Conservation (phyloP, 257 asterid species). For the Nicotiana undulata region DNA sequence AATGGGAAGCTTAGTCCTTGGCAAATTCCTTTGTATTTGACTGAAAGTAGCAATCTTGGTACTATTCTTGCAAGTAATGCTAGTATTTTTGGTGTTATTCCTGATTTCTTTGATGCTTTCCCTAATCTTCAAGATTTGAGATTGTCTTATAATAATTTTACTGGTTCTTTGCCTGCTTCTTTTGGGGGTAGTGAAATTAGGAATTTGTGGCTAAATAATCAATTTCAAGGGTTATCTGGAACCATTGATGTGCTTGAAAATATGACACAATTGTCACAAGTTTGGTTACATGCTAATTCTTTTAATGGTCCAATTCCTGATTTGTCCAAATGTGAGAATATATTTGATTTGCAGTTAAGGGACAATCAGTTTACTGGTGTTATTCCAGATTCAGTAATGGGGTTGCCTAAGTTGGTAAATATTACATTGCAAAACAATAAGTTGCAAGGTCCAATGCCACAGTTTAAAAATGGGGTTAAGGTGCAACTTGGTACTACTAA, state of each 20-base stretch:
- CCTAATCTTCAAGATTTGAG: conserved; percentile 54
- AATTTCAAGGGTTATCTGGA: conserved; percentile 54
- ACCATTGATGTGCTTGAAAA: conserved; percentile 45
- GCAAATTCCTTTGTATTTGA: conserved; percentile 53
- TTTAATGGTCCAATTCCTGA: conserved; percentile 82
- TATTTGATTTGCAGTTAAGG: conserved; percentile 76
- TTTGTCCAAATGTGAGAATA: conserved; percentile 48
- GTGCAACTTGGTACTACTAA: conserved; percentile 1
- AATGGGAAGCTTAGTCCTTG: conserved; percentile 42
- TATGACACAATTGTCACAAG: conserved; percentile 60
- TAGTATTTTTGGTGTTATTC: conserved; percentile 47
- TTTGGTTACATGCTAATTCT: conserved; percentile 67
- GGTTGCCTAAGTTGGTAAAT: conserved; percentile 38
- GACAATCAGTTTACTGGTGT: conserved; percentile 72
- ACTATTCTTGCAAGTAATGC: conserved; percentile 52
- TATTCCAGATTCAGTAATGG: conserved; percentile 46
- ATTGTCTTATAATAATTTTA: conserved; percentile 59
- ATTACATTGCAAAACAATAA: conserved; percentile 64
- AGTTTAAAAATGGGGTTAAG: conserved; percentile 18
- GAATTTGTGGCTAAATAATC: conserved; percentile 76
- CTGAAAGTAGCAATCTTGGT: conserved; percentile 43
- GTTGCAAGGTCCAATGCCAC: conserved; percentile 70
- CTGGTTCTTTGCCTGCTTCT: conserved; percentile 63
- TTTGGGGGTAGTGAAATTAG: conserved; percentile 59
- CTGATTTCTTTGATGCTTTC: conserved; percentile 57